Base-by-base conservation (phyloP, 2,329 filamentous ascomycete genomes). In the Trichoderma breve region DNA sequence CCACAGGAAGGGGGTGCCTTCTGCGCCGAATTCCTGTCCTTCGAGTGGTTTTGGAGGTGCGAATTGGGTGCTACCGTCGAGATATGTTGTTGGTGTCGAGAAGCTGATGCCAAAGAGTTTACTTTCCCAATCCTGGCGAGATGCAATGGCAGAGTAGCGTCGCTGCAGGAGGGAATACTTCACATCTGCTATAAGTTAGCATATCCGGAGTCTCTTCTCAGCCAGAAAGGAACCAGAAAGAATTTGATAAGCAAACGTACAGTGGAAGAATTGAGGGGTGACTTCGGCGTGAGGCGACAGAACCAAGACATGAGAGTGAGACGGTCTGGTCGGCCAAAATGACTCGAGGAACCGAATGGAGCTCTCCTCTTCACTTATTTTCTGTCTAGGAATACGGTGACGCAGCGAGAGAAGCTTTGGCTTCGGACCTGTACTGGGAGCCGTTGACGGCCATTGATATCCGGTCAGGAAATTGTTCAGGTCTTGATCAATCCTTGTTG, bases 251-350 rank as follows among this genome's bases (percentile, higher is more conserved):
- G 21, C 26, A 5, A 4, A 75, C 86, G 78, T 80, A 88, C 87
- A 97, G 74, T 97, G 93, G 74, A 92, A 95, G 79, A 94, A 98
- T 2, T 92, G 87, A 1, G 91, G 90, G 0, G 93, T 92, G 0
- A 98, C 82, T 79, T 98, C 93, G 1, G 87, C 88, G 75, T 97
- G 90, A 1, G 95, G 89, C 6, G 94, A 95, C 6, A 99, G 87
- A 2, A 98, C 82, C n/a, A 99, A 86, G 3, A 97, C 88, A 79
- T 98, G 94, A 11, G 91, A 91, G 67, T 89, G 82, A 2, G 81
- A 79, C 6, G 89, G 85, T 72, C 89, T 85, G 3, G 84, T 82
- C 2, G 96, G 95, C 86, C 94, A 98, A 80, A 97, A 97, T 0
- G 93, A 92, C 82, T 98, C 95, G 6, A 97, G 83, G 72, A 95